Base-by-base conservation (phyloP, 345 rosid genomes). In the Adansonia digitata region DNA sequence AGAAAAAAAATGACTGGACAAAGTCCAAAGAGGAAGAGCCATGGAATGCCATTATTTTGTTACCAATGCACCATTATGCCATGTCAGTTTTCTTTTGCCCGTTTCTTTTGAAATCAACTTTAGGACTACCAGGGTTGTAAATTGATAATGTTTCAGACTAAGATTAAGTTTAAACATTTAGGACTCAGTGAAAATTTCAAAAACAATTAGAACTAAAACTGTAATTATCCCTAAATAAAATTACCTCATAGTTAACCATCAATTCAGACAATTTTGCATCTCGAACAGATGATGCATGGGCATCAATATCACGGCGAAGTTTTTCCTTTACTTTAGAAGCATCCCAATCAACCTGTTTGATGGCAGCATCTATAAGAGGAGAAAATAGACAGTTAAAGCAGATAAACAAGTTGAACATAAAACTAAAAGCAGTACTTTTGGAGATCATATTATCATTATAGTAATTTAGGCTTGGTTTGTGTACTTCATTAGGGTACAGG, bases 301-400 rank as follows among this genome's bases (percentile, higher is more conserved):
- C 75, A 74, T 85, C 86, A 75, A 91, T 81, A 79, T 85, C 92
- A 74, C 85, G 90, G 35, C 26, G 77, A 81, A 89, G 91, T 75
- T 89, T 88, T 62, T 89, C 89, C 29, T 82, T 78, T 64, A 87
- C 75, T 82, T 86, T 91, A 69, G 85, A 84, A 77, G 90, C 81
- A 84, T 84, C 88, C 94, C 92, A 91, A 55, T 82, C 71, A 6
- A 89, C 89, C 81, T 86, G 92, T 72, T 70, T 63, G 71, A 88
- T 79, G 31, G 82, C 77, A 79, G 89, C 92, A 80, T 89, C 94
- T 91, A 80, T 42, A 48, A 71, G 62, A 72, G 62, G n/a, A 11
- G 31, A 43, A 80, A 65, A 40, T 45, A 20, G 31, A 71, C 12
- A 9, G 72, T 69, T 69, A 48, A 48, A 17, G 43, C 40, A 48